phyloP scores from a whole-genome alignment of 192 early-diverging fungal species.

The Rhizoclosmatium sp. region DNA sequence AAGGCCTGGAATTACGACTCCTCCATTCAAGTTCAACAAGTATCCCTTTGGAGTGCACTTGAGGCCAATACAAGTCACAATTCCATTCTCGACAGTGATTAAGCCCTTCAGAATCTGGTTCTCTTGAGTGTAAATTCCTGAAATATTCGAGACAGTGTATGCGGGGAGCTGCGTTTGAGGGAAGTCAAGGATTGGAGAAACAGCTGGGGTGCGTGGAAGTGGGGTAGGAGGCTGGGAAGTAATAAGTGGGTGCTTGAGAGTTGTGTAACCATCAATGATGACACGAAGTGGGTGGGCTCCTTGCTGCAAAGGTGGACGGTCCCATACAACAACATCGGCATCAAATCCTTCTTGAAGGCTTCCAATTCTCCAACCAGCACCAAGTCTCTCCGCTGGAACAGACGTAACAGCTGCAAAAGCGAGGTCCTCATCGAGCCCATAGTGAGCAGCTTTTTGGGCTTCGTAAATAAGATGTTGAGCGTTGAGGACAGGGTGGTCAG shows the following conservation, averaged over 20 bases:
- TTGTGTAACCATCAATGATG: conserved; percentile 68
- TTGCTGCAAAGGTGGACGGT: conserved; percentile 67
- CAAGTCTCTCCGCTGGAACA: conserved; percentile 73
- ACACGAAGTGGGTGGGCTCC: conserved; percentile 79
- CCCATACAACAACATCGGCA: conserved; percentile 85
- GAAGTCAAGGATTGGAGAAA: conserved; percentile 4
- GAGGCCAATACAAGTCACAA: conserved; percentile 58
- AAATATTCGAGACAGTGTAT: conserved; percentile 55
- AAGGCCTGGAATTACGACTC: conserved; percentile 68
- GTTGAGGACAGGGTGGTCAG: conserved; percentile 82
- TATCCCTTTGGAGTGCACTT: conserved; percentile 44
- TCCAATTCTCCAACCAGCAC: conserved; percentile 75
- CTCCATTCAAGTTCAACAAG: conserved; percentile 63
- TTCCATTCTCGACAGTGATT: conserved; percentile 64
- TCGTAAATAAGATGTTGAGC: conserved; percentile 74
- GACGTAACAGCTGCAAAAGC: conserved; percentile 74
- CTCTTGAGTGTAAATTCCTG: conserved; percentile 47
- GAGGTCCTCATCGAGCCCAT: conserved; percentile 67
- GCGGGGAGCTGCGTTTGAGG: neutral
- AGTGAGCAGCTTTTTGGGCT: conserved; percentile 76
- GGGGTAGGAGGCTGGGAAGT: neutral
- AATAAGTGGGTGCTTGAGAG: neutral
- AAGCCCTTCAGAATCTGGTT: conserved; percentile 41
- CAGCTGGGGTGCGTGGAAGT: neutral
- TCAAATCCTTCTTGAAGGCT: conserved; percentile 71